Conservation (phyloP, 2,329 filamentous ascomycete genomes). For the Aspergillus melleus region DNA sequence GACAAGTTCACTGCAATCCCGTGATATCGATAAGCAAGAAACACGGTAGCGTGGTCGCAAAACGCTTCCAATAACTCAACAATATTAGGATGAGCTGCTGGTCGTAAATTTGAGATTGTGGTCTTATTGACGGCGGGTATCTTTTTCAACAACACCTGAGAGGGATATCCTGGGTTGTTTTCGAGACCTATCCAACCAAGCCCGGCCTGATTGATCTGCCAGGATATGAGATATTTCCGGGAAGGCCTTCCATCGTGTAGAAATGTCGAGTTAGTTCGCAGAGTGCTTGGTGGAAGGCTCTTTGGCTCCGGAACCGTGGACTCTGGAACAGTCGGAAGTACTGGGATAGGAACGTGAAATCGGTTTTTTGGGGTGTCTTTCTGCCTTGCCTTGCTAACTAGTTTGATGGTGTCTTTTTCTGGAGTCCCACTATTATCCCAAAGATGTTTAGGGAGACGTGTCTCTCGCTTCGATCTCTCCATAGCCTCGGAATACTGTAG, state of each 20-base stretch:
- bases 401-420: too few relatives aligned
- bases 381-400: too few relatives aligned
- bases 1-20: background rate
- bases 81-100: background rate
- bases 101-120: background rate
- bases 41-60: background rate
- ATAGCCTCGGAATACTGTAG: too few relatives aligned
- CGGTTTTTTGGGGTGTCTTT: too few relatives aligned
- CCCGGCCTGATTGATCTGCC: background rate
- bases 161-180: background rate
- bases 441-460: too few relatives aligned
- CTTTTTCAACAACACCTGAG: background rate
- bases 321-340: too few relatives aligned
- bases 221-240: background rate
- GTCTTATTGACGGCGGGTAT: background rate
- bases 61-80: background rate
- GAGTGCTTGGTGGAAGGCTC: too few relatives aligned
- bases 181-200: constrained; percentile 1
- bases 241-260: background rate
- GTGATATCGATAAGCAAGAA: background rate
- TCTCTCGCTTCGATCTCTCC: too few relatives aligned
- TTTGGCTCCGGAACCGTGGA: too few relatives aligned
- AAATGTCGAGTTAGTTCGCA: background rate
- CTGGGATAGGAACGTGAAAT: too few relatives aligned
- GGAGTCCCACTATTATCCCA: too few relatives aligned